Base-by-base conservation (phyloP, 345 rosid species). In the Draba incana region DNA sequence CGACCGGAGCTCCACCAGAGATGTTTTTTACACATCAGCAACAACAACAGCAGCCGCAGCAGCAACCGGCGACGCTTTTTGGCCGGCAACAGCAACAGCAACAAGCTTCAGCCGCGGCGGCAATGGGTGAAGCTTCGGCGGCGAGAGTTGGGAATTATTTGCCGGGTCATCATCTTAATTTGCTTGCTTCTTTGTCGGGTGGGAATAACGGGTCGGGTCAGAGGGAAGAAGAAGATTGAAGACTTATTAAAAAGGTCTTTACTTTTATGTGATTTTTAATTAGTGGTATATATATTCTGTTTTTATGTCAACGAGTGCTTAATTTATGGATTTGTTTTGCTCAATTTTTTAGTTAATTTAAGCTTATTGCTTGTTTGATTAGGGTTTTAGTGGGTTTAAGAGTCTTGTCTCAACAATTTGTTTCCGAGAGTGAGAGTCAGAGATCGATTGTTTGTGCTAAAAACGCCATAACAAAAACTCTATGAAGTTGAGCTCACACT, bases 81-180 rank as follows among this genome's bases (percentile, higher is more conserved):
- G 68, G 74, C 28, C 56, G 81, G 37, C 68, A 68, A 39, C 98
- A 87, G 72, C 97, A 83, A 43, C 87, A 66, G 24, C 66, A 58
- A 5, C 67, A 59, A 41, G 77, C 60, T 58, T 48, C 77, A 0
- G 65, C 63, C 3, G 71, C 48, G 6, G 70, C 51, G 0, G 75
- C 90, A 5, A 85, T 94, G 72, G 98, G 99, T 20, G 99, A 94
- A 74, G 97, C 98, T 27, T 94, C 96, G 44, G 96, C 96, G 10
- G 93, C 97, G 10, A 79, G 92, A 68, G 85, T 86, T 3, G 94
- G 90, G 33, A 87, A 86, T 76, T 87, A 86, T 77, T 81, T 87
- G 10, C 97, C 97, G 5, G 89, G 94, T 2, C 97, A 87, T 78
- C 77, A 75, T 75, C 86, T 87, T 20, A 90, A 86, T 70, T 76